Conservation (phyloP, 345 rosid species). For the Raphanus sativus region DNA sequence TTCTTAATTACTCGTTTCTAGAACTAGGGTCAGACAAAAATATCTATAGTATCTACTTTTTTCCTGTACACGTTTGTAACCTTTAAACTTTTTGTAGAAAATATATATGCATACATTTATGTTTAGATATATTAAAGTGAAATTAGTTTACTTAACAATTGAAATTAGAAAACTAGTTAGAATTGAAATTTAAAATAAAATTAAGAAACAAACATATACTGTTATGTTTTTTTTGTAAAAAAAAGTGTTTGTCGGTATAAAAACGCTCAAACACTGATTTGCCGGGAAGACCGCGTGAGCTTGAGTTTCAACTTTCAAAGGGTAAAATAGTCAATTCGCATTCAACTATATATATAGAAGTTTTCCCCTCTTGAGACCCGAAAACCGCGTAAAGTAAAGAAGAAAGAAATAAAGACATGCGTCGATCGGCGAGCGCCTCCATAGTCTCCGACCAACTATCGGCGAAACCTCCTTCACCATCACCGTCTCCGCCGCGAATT, state of each 20-base stretch:
- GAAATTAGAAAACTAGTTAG: background rate
- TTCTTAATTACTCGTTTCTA: background rate
- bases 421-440: slow-evolving; percentile 59
- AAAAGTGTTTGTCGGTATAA: background rate
- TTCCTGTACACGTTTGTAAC: too few relatives aligned
- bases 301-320: background rate
- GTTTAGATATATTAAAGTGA: too few relatives aligned
- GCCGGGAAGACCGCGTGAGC: slow-evolving; percentile 28
- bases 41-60: background rate
- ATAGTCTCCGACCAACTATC: slow-evolving; percentile 48
- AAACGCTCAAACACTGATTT: slow-evolving; percentile 1
- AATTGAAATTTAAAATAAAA: background rate
- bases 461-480: slow-evolving; percentile 30
- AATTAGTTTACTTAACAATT: too few relatives aligned
- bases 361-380: background rate
- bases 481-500: slow-evolving; percentile 34
- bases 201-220: background rate
- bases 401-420: slow-evolving; percentile 45
- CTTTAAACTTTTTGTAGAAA: too few relatives aligned
- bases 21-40: background rate
- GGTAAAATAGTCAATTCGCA: background rate
- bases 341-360: background rate
- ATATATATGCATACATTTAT: too few relatives aligned
- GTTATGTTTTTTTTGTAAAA: background rate
- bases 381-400: slow-evolving; percentile 27